Evolutionary conservation across 2,329 filamentous ascomycete species (phyloP).

Genomic region (Ceratocystis cubensis): DNA sequence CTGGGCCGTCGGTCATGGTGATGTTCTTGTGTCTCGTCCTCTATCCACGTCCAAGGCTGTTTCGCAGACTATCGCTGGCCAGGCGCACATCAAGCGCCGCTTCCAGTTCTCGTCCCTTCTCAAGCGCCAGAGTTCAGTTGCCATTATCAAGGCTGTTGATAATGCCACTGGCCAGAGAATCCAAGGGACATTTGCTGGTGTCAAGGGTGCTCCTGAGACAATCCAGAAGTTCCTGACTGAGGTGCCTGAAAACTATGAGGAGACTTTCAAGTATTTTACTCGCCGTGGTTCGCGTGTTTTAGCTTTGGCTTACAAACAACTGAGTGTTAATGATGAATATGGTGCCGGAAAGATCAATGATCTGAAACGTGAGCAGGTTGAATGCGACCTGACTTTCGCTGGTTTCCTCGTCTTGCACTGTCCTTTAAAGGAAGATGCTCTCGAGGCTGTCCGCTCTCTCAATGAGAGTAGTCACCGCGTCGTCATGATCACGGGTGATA

Average conservation of each 20-base stretch:
- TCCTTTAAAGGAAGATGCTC: conserved; percentile 89
- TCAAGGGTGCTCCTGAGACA: conserved; percentile 95
- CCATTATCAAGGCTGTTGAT: conserved; percentile 63
- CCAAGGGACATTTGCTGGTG: conserved; percentile 79
- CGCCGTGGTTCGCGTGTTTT: conserved; percentile 89
- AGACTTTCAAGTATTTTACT: conserved; percentile 97
- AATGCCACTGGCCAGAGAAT: conserved; percentile 60
- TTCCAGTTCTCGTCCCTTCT: conserved; percentile 97
- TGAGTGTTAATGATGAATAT: conserved; percentile 69
- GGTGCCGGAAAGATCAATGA: conserved; percentile 80
- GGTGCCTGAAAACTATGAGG: conserved; percentile 79
- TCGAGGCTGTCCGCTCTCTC: conserved; percentile 87
- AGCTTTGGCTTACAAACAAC: conserved; percentile 84
- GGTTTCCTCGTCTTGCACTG: conserved; percentile 93
- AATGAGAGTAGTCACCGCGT: conserved; percentile 98
- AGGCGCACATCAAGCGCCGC: conserved; percentile 85
- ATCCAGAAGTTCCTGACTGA: conserved; percentile 84
- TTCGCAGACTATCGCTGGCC: conserved; percentile 44
- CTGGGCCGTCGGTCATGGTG: conserved; percentile 85
- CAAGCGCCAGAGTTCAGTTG: conserved; percentile 90
- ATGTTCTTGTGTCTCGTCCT: conserved; percentile 61
- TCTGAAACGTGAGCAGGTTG: conserved; percentile 83
- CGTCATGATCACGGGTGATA: conserved; percentile 98
- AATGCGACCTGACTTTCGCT: conserved; percentile 73
- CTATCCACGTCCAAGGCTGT: conserved; percentile 31